These are phyloP conservation scores for Neospermospora avenae DNA, from an alignment of 2,329 filamentous ascomycete genomes.

Conservation along the genomic window DNA sequence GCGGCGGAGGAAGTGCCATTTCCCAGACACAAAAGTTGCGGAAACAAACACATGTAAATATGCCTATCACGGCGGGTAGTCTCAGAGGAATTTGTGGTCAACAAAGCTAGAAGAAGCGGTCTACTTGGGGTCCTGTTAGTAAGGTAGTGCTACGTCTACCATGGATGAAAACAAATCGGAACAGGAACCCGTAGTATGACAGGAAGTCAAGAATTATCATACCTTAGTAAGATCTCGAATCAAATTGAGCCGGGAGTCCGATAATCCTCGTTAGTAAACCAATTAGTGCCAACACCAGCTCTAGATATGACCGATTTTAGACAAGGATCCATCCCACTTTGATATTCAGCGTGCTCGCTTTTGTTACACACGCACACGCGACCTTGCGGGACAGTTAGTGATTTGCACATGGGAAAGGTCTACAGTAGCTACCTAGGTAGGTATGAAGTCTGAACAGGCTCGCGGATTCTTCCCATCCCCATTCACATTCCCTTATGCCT, in stretches of 20 bases:
- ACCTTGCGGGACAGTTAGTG: background rate
- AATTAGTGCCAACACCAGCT: background rate
- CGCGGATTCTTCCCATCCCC: background rate
- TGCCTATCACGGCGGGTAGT: too few species aligned
- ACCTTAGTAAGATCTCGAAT: background rate
- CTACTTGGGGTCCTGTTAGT: background rate
- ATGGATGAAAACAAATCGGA: background rate
- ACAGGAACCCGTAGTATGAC: background rate
- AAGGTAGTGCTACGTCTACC: too few species aligned
- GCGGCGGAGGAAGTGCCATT: background rate
- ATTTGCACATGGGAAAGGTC: background rate
- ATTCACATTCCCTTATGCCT: too few species aligned
- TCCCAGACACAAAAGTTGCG: background rate
- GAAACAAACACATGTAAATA: too few species aligned
- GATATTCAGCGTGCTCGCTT: constrained; percentile 2
- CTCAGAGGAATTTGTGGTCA: background rate
- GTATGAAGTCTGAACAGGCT: too few species aligned
- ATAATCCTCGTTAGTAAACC: background rate
- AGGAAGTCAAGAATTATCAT: background rate
- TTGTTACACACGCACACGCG: background rate
- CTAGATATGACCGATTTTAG: too few species aligned
- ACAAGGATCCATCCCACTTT: constrained; percentile 12
- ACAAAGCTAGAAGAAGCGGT: background rate
- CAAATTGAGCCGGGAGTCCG: background rate
- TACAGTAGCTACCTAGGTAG: too few species aligned